Evolutionary conservation across 176 grass and related monocot genomes (phyloP), one percentile per base, ranked within the genome.

Genomic region (Zea luxurians): DNA sequence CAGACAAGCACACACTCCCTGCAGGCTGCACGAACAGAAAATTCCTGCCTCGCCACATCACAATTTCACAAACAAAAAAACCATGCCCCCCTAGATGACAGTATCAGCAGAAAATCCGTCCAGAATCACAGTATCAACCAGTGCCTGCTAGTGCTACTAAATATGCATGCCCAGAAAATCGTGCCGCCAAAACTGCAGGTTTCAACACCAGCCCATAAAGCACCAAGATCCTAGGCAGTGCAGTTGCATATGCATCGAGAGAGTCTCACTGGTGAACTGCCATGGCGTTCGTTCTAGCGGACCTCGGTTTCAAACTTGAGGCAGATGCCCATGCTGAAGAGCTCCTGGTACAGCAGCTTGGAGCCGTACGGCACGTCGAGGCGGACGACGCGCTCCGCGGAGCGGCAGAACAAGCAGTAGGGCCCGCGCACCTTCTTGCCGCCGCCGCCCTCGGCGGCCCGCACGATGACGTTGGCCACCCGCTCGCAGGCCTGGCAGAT

Each of bases 271-370:
- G 50, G 45, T 68, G 41, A 69, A 55, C 17, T n/a, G 16, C 5
- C 52, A 47, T 52, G 42, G 42, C 18, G 4, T 3, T 46, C 18
- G 4, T 3, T 46, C 73, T 82, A 93, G 64, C 85, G 66, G 40
- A 86, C 58, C 48, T 93, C 63, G 0, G 85, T 90, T 38, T 93
- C 82, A 1, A 93, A 93, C 75, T 88, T 93, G 38, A 93, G 83
- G 75, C 75, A 83, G 76, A 93, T 90, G 36, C 91, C 91, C 85
- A 90, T 90, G 77, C 85, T 84, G 64, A 93, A 93, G 48, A 93
- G 85, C 48, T 93, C 91, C 71, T 88, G 88, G 71, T 93, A 90
- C 13, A 88, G 85, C 27, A 93, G 70, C 79, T 90, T 93, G 15
- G 88, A 76, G 37, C 91, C 88, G 1, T 93, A 93, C 0, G 88